Evolutionary conservation across 352 stramenopile genomes (phyloP).

Genomic region (Pythium sukuiense): DNA sequence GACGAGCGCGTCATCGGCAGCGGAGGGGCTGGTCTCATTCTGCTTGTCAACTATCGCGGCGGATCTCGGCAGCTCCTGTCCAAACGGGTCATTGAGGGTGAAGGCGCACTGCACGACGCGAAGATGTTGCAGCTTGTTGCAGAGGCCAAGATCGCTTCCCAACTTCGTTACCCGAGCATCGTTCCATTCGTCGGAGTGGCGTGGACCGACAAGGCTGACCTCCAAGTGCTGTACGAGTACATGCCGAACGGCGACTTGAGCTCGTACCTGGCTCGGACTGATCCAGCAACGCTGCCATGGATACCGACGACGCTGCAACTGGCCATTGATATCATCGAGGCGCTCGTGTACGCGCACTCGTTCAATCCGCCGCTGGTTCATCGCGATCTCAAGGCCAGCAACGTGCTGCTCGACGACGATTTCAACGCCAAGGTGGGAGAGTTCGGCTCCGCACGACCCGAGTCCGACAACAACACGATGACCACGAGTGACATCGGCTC

Average conservation of each 20-base stretch:
- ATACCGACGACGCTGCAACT: not conserved
- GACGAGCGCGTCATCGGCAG: not conserved
- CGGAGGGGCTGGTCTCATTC: not conserved
- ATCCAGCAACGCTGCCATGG: not conserved
- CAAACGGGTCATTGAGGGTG: not conserved
- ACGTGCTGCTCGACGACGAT: not conserved
- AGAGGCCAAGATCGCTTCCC: not conserved
- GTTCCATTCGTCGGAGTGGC: not conserved
- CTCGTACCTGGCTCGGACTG: not conserved
- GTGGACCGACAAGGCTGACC: not conserved
- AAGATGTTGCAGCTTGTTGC: not conserved
- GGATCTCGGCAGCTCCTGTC: not conserved
- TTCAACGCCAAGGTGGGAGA: not conserved
- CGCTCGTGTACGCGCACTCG: constrained; percentile 1
- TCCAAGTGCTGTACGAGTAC: not conserved
- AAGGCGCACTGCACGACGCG: not conserved
- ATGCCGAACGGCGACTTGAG: not conserved
- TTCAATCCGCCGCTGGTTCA: not conserved
- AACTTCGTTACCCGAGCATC: not conserved
- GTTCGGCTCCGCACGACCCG: not conserved
- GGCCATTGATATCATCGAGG: constrained; percentile 1
- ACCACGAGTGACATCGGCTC: not conserved
- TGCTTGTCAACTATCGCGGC: not conserved
- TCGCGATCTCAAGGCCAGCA: not conserved
- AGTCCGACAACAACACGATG: not conserved